Base-by-base conservation (phyloP, 805 yeast genomes). In the Candida suzukii region DNA sequence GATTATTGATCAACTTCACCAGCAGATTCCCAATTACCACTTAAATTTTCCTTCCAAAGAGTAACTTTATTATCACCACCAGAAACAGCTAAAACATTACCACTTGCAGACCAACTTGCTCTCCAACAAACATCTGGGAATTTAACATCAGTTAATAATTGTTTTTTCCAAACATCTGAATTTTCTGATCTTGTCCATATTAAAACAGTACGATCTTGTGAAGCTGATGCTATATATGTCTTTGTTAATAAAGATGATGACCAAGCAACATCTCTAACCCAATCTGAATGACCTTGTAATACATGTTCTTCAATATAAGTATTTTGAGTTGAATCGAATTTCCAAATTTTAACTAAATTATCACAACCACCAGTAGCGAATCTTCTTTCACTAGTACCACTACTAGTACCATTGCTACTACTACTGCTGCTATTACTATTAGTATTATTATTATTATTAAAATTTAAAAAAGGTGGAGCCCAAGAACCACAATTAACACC, bases 251-350 rank as follows among this genome's bases (percentile, higher is more conserved):
- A 79, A 2, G 95, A 80, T 37, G 98, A 96, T 18, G 96, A 88
- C 99, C 99, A 93, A 4, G 95, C 88, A 46, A 91, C 97, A 60
- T 93, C 99, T 64, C 99, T 81, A 27, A 93, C 97, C 99, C 99
- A 93, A 63, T 93, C 99, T 16, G 86, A 72, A 63, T 93, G 99
- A 32, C 97, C 99, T 48, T 80, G 81, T 41, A 93, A 73, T 22
- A 78, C 74, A 34, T 80, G 81, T 61, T 91, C 96, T 53, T 81
- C 73, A 21, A 72, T 72, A 59, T 85, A 88, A 22, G 74, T 74
- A 50, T 72, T 74, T 37, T 55, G 52, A 7, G 73, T 63, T 11
- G 76, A 64, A 46, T 82, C 83, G 52, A 66, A 80, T 53, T 71
- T 75, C 99, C 99, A 93, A 54, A 93, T 78, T 61, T 88, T 90